phyloP scores from a whole-genome alignment of 2,329 filamentous ascomycete species.

The Calonectria henricotiae region DNA sequence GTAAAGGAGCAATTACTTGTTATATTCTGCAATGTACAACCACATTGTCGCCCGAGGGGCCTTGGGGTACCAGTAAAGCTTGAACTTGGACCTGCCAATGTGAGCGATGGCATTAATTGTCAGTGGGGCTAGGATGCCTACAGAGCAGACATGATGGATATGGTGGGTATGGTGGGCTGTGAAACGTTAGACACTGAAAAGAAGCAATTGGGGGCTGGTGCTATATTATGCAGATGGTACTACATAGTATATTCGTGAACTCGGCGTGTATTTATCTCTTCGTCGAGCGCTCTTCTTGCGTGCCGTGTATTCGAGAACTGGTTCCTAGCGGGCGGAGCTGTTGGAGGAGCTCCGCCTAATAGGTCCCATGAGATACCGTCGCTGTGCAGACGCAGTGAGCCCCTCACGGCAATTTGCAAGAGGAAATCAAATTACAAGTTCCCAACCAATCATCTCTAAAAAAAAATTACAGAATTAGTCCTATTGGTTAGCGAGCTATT shows the following conservation, averaged over 20 bases:
- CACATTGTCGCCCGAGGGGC: conserved; percentile 38
- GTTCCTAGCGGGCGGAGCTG: not conserved
- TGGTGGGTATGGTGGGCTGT: not conserved
- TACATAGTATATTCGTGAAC: too few relatives aligned
- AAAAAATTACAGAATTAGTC: not conserved
- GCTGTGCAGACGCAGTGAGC: not conserved
- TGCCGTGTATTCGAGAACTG: too few relatives aligned
- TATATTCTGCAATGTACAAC: conserved; percentile 38
- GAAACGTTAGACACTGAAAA: not conserved
- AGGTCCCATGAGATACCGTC: not conserved
- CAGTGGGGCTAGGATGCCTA: not conserved
- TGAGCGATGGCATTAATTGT: not conserved
- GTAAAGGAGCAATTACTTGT: conserved; percentile 23
- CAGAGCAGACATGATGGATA: conserved; percentile 4
- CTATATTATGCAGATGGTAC: not conserved
- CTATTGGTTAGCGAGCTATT: not conserved
- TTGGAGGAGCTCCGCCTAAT: conserved; percentile 19
- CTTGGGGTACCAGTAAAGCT: conserved; percentile 39
- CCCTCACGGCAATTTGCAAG: not conserved
- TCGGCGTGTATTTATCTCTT: not conserved
- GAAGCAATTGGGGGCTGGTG: too few relatives aligned
- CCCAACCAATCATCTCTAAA: not conserved
- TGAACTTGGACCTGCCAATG: conserved; percentile 7
- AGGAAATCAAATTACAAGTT: not conserved
- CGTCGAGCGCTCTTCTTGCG: not conserved